A percentile compares a stretch with the other conserved stretches of the same genome.
phyloP scores from a whole-genome alignment of 1,284 basidiomycete genomes.

The Wolfiporia cocos region DNA sequence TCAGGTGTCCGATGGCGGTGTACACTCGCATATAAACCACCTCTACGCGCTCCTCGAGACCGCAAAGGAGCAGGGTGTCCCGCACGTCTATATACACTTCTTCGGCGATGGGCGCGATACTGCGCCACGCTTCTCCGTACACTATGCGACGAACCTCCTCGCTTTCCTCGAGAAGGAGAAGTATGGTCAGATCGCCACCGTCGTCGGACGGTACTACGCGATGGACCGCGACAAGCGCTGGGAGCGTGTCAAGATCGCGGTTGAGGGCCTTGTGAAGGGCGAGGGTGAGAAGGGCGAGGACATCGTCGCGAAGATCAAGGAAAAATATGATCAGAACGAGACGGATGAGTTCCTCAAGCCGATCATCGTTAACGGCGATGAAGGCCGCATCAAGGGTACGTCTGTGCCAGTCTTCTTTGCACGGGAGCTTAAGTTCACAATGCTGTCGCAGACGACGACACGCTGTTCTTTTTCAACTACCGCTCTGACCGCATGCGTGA shows the following conservation, averaged over 20 bases:
- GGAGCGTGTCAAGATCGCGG: conserved; percentile 85
- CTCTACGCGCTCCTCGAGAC: conserved; percentile 83
- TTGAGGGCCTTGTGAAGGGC: conserved; percentile 77
- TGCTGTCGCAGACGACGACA: conserved; percentile 49
- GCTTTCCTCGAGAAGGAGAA: conserved; percentile 75
- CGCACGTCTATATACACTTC: conserved; percentile 86
- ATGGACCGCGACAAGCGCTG: conserved; percentile 96
- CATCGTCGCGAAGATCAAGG: conserved; percentile 62
- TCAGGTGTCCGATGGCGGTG: conserved; percentile 88
- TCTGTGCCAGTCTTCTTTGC: background rate
- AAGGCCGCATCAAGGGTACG: conserved; percentile 75
- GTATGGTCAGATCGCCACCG: conserved; percentile 71
- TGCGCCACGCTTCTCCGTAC: conserved; percentile 71
- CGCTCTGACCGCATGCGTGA: conserved; percentile 93
- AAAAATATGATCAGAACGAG: conserved; percentile 72
- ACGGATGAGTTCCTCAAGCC: conserved; percentile 95
- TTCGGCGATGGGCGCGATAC: conserved; percentile 90
- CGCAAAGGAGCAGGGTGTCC: conserved; percentile 79
- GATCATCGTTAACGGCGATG: conserved; percentile 77
- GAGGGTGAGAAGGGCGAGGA: conserved; percentile 63
- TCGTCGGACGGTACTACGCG: conserved; percentile 87
- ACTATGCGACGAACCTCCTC: conserved; percentile 70
- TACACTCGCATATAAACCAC: conserved; percentile 90
- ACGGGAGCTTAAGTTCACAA: background rate
- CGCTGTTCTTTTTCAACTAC: conserved; percentile 93